phyloP scores from a whole-genome alignment of 192 early-diverging fungal species.

The Diversispora epigaea region DNA sequence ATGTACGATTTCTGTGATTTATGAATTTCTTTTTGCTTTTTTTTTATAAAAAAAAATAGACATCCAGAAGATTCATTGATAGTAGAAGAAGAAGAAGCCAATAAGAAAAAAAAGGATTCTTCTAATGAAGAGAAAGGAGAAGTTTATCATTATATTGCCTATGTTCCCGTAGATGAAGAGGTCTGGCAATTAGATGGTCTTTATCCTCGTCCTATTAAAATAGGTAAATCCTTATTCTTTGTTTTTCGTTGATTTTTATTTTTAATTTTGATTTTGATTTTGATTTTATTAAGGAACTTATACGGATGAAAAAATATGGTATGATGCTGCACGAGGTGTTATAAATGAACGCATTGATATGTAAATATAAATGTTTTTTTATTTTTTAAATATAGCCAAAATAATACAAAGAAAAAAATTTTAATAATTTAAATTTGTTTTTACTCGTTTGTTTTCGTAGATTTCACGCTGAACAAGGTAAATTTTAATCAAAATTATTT shows the following conservation, averaged over 20 bases:
- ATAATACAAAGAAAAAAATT: background rate
- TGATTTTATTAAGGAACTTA: conserved; percentile 5
- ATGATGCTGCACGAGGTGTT: conserved; percentile 13
- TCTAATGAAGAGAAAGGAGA: conserved; percentile 32
- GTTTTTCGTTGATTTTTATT: background rate
- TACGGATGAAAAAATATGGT: conserved; percentile 5
- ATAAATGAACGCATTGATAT: background rate
- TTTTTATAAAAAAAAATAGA: background rate
- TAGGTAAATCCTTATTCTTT: conserved; percentile 32
- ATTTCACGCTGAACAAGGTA: conserved; percentile 32
- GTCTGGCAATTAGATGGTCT: conserved; percentile 72
- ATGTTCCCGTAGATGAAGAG: conserved; percentile 54
- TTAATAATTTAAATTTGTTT: background rate
- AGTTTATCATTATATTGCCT: conserved; percentile 63
- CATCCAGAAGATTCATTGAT: background rate
- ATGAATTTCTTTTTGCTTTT: background rate
- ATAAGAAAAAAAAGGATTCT: background rate
- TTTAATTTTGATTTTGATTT: background rate
- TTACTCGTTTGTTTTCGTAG: background rate
- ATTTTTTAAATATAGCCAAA: background rate
- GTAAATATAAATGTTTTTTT: background rate
- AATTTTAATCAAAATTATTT: no score
- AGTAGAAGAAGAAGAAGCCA: background rate
- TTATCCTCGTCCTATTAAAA: conserved; percentile 48
- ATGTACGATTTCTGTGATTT: no score